Evolutionary conservation across 2,329 filamentous ascomycete genomes (phyloP).

Genomic region (Exserohilum rostratum): DNA sequence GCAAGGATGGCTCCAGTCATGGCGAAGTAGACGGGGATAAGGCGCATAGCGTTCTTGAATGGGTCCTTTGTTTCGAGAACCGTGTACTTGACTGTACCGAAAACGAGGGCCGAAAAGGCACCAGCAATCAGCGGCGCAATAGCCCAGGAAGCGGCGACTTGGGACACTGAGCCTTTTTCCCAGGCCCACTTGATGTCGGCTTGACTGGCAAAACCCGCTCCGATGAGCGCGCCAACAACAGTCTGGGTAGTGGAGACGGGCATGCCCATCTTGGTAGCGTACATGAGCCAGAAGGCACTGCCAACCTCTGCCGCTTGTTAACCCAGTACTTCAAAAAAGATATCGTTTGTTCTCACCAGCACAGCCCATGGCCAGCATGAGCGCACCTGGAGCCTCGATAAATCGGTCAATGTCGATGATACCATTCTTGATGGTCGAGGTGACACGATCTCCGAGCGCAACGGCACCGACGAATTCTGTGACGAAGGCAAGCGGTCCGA

Average conservation of each 20-base stretch:
- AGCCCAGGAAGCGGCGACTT: slow-evolving; percentile 53
- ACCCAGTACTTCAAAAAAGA: background rate
- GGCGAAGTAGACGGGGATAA: slow-evolving; percentile 58
- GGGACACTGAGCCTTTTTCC: slow-evolving; percentile 34
- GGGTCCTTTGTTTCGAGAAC: slow-evolving; percentile 58
- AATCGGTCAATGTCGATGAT: slow-evolving; percentile 61
- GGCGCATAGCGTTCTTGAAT: slow-evolving; percentile 57
- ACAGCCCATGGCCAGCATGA: slow-evolving; percentile 66
- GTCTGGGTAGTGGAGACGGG: slow-evolving; percentile 69
- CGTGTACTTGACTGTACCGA: slow-evolving; percentile 56
- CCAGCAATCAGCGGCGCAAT: slow-evolving; percentile 58
- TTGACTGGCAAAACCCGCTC: slow-evolving; percentile 60
- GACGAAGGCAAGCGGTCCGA: slow-evolving; percentile 55
- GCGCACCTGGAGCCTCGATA: slow-evolving; percentile 54
- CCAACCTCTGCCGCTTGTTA: slow-evolving; percentile 16
- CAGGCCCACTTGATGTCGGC: slow-evolving; percentile 34
- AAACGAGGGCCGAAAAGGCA: slow-evolving; percentile 57
- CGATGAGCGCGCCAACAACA: slow-evolving; percentile 64
- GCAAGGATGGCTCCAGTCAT: slow-evolving; percentile 57
- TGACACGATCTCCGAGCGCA: slow-evolving; percentile 60
- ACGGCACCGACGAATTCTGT: slow-evolving; percentile 62
- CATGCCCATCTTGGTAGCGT: slow-evolving; percentile 49
- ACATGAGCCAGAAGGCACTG: slow-evolving; percentile 27
- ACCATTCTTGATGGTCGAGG: slow-evolving; percentile 67
- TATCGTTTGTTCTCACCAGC: slow-evolving; percentile 65